These are phyloP conservation scores for Saitozyma sp. DNA, from an alignment of 768 basidiomycete species.

Conservation along the genomic window DNA sequence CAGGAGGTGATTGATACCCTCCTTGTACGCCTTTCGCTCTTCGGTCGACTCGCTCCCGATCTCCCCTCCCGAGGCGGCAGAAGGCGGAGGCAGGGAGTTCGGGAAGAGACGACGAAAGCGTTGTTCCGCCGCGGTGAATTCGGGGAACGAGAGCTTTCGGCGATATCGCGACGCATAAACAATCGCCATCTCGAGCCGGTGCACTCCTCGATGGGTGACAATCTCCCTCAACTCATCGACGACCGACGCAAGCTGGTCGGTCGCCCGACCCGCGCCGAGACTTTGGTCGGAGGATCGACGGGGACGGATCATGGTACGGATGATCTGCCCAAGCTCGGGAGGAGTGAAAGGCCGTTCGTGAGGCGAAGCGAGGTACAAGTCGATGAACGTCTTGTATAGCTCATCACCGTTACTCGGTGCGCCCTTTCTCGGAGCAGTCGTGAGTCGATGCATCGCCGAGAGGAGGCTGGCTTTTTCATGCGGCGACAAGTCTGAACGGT, in stretches of 20 bases:
- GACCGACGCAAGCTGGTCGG: too few relatives aligned
- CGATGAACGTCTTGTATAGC: constrained; percentile 8
- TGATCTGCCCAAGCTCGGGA: constrained; percentile 19
- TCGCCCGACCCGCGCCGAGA: too few relatives aligned
- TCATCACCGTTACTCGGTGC: neutral
- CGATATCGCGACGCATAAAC: neutral
- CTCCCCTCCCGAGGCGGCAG: too few relatives aligned
- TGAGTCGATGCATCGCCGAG: neutral
- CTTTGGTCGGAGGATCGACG: neutral
- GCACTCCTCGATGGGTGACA: too few relatives aligned
- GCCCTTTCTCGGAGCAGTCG: neutral
- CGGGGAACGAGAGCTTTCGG: neutral
- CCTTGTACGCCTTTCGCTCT: neutral
- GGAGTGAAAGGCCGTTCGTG: constrained; percentile 26
- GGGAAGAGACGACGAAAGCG: too few relatives aligned
- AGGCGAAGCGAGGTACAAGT: constrained; percentile 22
- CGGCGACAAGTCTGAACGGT: neutral
- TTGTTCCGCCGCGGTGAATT: too few relatives aligned
- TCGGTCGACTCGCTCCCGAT: neutral
- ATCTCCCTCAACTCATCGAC: too few relatives aligned
- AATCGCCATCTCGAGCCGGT: too few relatives aligned
- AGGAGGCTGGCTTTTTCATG: neutral
- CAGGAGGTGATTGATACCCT: constrained; percentile 30
- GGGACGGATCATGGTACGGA: constrained; percentile 8
- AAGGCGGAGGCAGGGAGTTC: too few relatives aligned